phyloP scores from a whole-genome alignment of 2,329 filamentous ascomycete genomes.

The Neonectria coccinea region DNA sequence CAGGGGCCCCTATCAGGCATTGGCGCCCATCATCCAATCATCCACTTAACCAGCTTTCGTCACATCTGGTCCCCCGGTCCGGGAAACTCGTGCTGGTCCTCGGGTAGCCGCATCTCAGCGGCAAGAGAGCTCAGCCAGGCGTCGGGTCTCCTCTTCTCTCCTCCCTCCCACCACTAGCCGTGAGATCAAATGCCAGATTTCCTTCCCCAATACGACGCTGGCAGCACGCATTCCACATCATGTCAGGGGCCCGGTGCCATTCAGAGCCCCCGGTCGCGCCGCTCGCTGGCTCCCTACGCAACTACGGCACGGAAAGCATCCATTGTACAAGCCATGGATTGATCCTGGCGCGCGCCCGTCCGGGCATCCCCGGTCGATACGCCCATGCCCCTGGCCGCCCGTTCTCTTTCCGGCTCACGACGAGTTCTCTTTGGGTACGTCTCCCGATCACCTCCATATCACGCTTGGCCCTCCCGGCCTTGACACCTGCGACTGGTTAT shows the following conservation, averaged over 20 bases:
- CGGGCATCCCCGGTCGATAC: constrained; percentile 14
- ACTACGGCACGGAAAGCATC: constrained; percentile 16
- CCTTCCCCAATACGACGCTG: constrained; percentile 39
- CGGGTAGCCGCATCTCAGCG: neutral
- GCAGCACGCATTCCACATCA: constrained; percentile 23
- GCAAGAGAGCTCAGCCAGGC: neutral
- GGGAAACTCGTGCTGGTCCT: neutral
- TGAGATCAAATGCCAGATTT: constrained; percentile 43
- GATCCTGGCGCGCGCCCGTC: constrained; percentile 16
- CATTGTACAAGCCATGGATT: constrained; percentile 24
- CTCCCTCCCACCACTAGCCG: constrained; percentile 20
- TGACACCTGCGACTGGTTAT: constrained; percentile 21
- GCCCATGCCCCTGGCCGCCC: constrained; percentile 30
- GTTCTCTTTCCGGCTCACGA: constrained; percentile 32
- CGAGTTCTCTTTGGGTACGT: constrained; percentile 37
- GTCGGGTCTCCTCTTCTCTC: constrained; percentile 4
- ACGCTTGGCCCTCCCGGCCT: constrained; percentile 17
- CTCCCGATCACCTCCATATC: constrained; percentile 30
- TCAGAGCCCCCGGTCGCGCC: constrained; percentile 22
- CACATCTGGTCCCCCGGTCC: constrained; percentile 1
- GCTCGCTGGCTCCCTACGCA: constrained; percentile 3
- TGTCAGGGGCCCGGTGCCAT: constrained; percentile 31
- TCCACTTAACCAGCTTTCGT: constrained; percentile 13
- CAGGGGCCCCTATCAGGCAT: constrained; percentile 19
- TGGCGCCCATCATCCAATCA: constrained; percentile 12